Conservation (phyloP, 495 filamentous ascomycete genomes). For the Hypoxylon subgilvum region DNA sequence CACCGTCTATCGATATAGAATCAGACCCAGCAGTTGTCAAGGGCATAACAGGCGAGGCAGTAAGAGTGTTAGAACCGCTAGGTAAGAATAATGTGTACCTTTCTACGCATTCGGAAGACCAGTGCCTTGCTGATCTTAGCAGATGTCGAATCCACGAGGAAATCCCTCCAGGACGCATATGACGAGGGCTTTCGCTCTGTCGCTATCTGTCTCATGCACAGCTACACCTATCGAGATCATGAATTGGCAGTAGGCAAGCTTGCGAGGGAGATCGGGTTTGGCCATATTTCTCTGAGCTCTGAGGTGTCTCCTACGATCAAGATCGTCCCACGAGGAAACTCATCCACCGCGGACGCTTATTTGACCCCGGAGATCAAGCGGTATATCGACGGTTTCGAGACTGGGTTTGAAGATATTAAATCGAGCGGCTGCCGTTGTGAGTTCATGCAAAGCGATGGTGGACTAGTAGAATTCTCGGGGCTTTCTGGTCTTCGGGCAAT, state of each 20-base stretch:
- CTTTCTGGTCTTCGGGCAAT: slow-evolving; percentile 80
- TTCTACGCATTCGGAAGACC: slow-evolving; percentile 50
- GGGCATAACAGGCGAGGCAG: slow-evolving; percentile 42
- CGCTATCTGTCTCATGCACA: slow-evolving; percentile 80
- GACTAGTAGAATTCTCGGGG: slow-evolving; percentile 73
- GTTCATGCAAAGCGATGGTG: slow-evolving; percentile 87
- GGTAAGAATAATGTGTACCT: not conserved
- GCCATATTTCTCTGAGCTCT: slow-evolving; percentile 73
- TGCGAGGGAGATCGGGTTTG: slow-evolving; percentile 74
- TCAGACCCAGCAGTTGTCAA: slow-evolving; percentile 41
- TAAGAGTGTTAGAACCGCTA: slow-evolving; percentile 29
- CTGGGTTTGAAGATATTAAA: slow-evolving; percentile 69
- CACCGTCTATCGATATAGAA: slow-evolving; percentile 35
- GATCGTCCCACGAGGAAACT: slow-evolving; percentile 79
- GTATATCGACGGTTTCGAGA: slow-evolving; percentile 88
- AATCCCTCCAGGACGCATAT: not conserved
- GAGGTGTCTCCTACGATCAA: slow-evolving; percentile 80
- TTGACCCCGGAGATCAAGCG: slow-evolving; percentile 93
- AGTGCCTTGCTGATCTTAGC: slow-evolving; percentile 49
- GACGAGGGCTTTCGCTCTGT: slow-evolving; percentile 42
- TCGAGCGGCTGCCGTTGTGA: slow-evolving; percentile 76
- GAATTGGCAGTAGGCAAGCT: slow-evolving; percentile 65
- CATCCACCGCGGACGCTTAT: slow-evolving; percentile 90
- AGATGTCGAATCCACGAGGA: slow-evolving; percentile 65
- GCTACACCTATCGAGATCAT: slow-evolving; percentile 79